Base-by-base conservation (phyloP, 2,329 filamentous ascomycete species). In the Pseudocercospora musae region DNA sequence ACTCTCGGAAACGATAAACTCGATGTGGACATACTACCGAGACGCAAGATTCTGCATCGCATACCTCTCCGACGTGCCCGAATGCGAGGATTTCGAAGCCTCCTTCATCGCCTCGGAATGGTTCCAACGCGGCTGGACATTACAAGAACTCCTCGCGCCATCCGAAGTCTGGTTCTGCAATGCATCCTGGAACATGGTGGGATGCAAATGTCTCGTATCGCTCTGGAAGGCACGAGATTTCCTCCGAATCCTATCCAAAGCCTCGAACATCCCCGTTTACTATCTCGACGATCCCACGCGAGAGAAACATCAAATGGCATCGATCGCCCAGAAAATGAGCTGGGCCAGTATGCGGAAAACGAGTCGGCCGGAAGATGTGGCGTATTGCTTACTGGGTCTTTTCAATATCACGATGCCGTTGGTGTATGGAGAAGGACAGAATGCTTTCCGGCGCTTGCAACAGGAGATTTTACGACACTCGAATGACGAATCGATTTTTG, bases 371-470 rank as follows among this genome's bases (percentile, higher is more conserved):
- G 79, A 82, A 52, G 80, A 82, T 49, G 70, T 73, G 13, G 78
- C 78, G 0, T 82, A 82, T 50, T 80, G 72, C 3, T 68, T 82
- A 0, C 60, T 82, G 1, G 80, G 80, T 0, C 71, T 82, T 0
- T 81, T 82, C 29, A 71, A 71, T 1, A 71, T 81, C 37, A 73
- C 77, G 21, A 79, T 82, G 75, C 49, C 56, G 0, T n/a, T 62
- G 9, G n/a, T 58, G 1, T 62, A 62, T 49, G 60, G 60, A 15
- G 50, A 62, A 56, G 56, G 56, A n/a, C 31, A 49, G 3, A 54
- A 50, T 10, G 56, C 60, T 5, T 62, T 62, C 25, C 18, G 53
- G 1, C 21, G 60, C 8, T 49, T 62, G 1, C 60, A 62, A 49
- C 46, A 59, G n/a, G 60, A 62, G 31, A 58, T 62, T n/a, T 6